Evolutionary conservation across 2,329 filamentous ascomycete genomes (phyloP).

Genomic region (Coniochaeta sp.): DNA sequence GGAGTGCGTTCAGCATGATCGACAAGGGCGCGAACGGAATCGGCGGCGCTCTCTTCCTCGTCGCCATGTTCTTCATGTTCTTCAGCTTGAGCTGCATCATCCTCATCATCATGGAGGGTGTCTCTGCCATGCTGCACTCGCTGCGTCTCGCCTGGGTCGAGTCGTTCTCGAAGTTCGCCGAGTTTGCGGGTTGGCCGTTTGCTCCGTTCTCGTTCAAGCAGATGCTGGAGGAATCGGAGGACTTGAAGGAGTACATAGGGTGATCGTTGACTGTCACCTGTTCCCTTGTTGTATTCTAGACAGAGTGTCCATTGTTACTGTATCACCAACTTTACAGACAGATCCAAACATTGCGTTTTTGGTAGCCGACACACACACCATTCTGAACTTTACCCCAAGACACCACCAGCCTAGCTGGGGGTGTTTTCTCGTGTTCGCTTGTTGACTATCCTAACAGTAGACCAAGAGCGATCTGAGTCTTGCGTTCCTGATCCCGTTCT

Average conservation of each 20-base stretch:
- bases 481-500: not conserved
- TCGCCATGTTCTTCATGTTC: conserved; percentile 81
- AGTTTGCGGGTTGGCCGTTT: conserved; percentile 83
- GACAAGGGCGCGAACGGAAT: conserved; percentile 43
- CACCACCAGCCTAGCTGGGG: not conserved
- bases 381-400: not conserved
- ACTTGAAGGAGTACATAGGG: conserved; percentile 48
- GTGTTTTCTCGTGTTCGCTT: not conserved
- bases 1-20: conserved; percentile 54
- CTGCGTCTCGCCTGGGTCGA: conserved; percentile 93
- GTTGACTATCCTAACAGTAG: not conserved
- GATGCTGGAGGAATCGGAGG: conserved; percentile 75
- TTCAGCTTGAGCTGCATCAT: conserved; percentile 67
- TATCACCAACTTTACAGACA: not conserved
- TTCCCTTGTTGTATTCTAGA: conserved; percentile 3
- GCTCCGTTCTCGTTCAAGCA: conserved; percentile 82
- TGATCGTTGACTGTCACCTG: conserved; percentile 16
- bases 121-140: conserved; percentile 73
- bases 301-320: not conserved
- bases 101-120: conserved; percentile 91
- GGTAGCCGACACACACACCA: not conserved
- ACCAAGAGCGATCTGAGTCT: too few relatives aligned
- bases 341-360: conserved; percentile 1
- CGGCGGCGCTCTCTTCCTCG: conserved; percentile 70
- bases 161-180: conserved; percentile 95